These are phyloP conservation scores for Teunomyces gatunensis DNA, from an alignment of 805 yeast species.

Conservation along the genomic window DNA sequence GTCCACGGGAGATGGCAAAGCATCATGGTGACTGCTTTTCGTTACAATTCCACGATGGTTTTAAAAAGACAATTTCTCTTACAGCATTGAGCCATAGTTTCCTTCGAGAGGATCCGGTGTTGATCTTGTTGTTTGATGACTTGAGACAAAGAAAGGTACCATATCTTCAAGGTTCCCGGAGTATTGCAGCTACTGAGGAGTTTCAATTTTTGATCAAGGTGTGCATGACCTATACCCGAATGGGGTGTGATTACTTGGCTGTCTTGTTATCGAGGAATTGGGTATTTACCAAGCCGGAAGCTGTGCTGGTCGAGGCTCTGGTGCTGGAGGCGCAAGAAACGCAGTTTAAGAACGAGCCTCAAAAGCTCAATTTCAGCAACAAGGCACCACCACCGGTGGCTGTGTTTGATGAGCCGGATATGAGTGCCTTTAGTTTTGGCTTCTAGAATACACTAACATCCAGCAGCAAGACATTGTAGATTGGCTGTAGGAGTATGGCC, in stretches of 20 bases:
- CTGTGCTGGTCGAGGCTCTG: neutral
- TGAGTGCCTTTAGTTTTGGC: slow-evolving; percentile 65
- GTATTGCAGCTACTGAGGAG: slow-evolving; percentile 48
- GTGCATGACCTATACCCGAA: slow-evolving; percentile 66
- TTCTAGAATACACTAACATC: slow-evolving; percentile 11
- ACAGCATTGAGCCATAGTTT: slow-evolving; percentile 31
- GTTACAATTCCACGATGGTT: slow-evolving; percentile 15
- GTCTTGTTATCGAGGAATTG: slow-evolving; percentile 63
- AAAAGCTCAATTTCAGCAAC: neutral
- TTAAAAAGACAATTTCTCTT: slow-evolving; percentile 4
- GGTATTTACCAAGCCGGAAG: slow-evolving; percentile 46
- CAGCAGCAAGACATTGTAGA: neutral
- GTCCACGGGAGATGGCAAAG: slow-evolving; percentile 39
- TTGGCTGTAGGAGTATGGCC: slow-evolving; percentile 7
- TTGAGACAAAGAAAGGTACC: slow-evolving; percentile 53
- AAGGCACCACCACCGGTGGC: slow-evolving; percentile 44
- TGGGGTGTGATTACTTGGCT: slow-evolving; percentile 89
- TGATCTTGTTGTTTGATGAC: slow-evolving; percentile 61
- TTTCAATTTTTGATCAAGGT: slow-evolving; percentile 60
- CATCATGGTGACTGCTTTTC: slow-evolving; percentile 20
- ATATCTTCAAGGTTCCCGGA: slow-evolving; percentile 49
- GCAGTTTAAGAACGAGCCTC: neutral
- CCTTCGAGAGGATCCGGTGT: slow-evolving; percentile 77
- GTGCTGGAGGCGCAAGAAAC: neutral
- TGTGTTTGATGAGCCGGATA: slow-evolving; percentile 68